Evolutionary conservation across 2,329 filamentous ascomycete species (phyloP).

Genomic region (Rhinocladiella mackenziei): DNA sequence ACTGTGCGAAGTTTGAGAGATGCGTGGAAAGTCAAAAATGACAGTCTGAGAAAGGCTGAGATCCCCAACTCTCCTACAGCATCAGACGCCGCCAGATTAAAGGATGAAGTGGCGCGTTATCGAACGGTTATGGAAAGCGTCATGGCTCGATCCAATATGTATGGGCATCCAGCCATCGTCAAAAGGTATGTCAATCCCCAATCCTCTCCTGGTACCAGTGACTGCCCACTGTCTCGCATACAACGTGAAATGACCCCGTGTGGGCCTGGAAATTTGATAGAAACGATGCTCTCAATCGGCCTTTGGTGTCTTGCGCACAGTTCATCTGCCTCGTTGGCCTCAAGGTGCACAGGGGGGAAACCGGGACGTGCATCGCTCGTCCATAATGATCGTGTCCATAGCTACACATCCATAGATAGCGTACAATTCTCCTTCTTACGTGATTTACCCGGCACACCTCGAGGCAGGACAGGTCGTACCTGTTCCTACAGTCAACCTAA

Average conservation of each 20-base stretch:
- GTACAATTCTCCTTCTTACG: conserved; percentile 15
- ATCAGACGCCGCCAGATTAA: conserved; percentile 50
- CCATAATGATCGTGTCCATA: conserved; percentile 15
- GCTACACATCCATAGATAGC: conserved; percentile 22
- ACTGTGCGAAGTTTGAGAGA: conserved; percentile 58
- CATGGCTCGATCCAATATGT: conserved; percentile 41
- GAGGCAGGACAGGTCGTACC: conserved; percentile 1
- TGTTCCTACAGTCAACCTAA: conserved; percentile 7
- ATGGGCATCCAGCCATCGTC: conserved; percentile 45
- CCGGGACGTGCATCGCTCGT: not conserved
- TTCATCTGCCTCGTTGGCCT: not conserved
- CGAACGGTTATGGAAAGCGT: conserved; percentile 55
- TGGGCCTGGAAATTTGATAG: not conserved
- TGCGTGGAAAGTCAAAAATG: conserved; percentile 57
- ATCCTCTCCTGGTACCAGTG: conserved; percentile 3
- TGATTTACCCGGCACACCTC: not conserved
- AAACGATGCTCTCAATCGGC: not conserved
- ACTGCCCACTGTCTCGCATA: not conserved
- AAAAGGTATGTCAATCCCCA: conserved; percentile 46
- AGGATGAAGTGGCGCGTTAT: conserved; percentile 55
- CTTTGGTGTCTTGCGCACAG: not conserved
- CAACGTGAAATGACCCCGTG: not conserved
- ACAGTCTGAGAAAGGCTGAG: conserved; percentile 55
- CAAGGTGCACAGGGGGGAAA: conserved; percentile 3
- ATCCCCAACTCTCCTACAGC: conserved; percentile 46